phyloP scores from a whole-genome alignment of 2,329 filamentous ascomycete genomes.

The Pseudocercospora pini-densiflorae region DNA sequence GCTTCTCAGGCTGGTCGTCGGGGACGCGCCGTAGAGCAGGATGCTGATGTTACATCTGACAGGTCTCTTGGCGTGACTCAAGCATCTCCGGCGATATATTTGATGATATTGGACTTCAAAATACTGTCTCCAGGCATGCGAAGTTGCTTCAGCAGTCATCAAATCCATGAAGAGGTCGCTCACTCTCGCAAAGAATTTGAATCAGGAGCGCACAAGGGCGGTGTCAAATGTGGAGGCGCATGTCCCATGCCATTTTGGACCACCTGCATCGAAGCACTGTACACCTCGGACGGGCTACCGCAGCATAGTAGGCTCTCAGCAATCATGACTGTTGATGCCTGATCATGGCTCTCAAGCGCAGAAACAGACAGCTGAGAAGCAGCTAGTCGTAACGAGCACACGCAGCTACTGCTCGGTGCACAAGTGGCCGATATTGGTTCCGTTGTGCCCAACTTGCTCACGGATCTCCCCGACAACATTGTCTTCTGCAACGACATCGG shows the following conservation, averaged over 20 bases:
- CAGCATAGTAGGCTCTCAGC: neutral
- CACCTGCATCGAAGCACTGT: neutral
- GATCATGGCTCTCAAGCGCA: neutral
- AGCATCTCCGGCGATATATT: neutral
- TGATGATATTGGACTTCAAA: neutral
- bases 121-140: neutral
- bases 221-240: neutral
- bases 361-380: neutral
- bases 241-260: neutral
- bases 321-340: neutral
- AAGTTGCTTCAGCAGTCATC: neutral
- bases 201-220: neutral
- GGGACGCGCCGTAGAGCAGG: neutral
- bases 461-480: neutral
- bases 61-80: neutral
- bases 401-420: neutral
- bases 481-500: neutral
- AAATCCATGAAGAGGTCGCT: neutral
- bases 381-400: neutral
- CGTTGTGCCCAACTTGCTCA: neutral
- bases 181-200: too few species aligned
- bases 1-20: constrained; percentile 1
- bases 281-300: neutral
- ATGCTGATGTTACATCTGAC: neutral
- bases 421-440: neutral